Base-by-base conservation (phyloP, 2,329 filamentous ascomycete species). In the Epichloe scottii region DNA sequence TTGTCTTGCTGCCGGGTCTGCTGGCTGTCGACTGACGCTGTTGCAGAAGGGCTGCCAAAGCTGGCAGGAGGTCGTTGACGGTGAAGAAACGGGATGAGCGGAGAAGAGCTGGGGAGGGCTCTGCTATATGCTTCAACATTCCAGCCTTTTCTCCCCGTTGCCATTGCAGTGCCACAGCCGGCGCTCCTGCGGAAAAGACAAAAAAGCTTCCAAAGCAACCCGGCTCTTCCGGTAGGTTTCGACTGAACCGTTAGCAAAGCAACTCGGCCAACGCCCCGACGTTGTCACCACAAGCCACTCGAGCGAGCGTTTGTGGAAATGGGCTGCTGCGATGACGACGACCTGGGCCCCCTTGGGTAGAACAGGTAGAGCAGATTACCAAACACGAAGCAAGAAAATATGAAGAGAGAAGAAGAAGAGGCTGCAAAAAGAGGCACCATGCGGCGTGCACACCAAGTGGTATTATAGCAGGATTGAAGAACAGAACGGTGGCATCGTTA, bases 1-100 rank as follows among this genome's bases (percentile, higher is more conserved):
- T 59, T 56, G 55, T 61, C 56, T 57, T 62, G 50, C 34, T 37
- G 23, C 4, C 35, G 40, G 34, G 10, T 17, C 5, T 43, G 49
- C 23, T 15, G 33, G 30, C 8, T 14, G 23, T 44, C 39, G 47
- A 35, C 17, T 15, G 47, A 42, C 17, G 26, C 23, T 45, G 21
- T 11, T 21, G 42, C 26, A 40, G n/a, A 19, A 19, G 3, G 21
- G 39, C 19, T n/a, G 3, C 60, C 30, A 70, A 58, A 58, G 21
- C 68, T 72, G 56, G 70, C 68, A 7, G 73, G 72, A 49, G 70
- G 68, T 62, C 72, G 74, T 51, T 71, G 71, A 51, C 74, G 70
- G 53, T 74, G 68, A 49, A 77, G 73, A 56, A 78, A 70, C 8
- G 71, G 72, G 53, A 68, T 71, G 43, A 52, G 42, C 17, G 51